Base-by-base conservation (phyloP, 2,329 filamentous ascomycete species). In the Aspergillus intermedius region DNA sequence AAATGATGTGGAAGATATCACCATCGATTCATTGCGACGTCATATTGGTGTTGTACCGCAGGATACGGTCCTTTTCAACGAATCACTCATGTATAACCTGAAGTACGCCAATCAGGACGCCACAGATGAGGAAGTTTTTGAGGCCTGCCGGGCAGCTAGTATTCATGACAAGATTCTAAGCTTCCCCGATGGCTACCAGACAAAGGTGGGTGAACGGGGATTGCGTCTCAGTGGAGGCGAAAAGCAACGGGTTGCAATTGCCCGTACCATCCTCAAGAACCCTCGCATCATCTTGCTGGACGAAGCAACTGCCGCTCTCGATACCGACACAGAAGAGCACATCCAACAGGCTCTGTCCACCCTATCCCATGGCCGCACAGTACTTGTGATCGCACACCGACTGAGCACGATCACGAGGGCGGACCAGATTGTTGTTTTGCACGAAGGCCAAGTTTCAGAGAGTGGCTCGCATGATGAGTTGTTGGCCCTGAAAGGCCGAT, bases 21-120 rank as follows among this genome's bases (percentile, higher is more conserved):
- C 89, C 1, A 96, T 97, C 59, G 88, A 96, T 69, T 95, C 90
- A n/a, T 77, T 98, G 48, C 83, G 93, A 57, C 80, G 81, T 51
- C 86, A 91, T 65, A 96, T 98, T 61, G 93, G 93, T 21, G 91
- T 98, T 40, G 93, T 98, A 5, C 93, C 93, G 1, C 93, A 98
- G 68, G 93, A 98, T 61, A 96, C 91, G 4, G 87, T 95, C 5
- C 76, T 96, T 41, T 96, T 96, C 78, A 95, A 95, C 66, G 91
- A 95, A 67, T 86, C 87, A 1, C 74, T 96, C 54, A 93, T 95
- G 88, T 95, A 95, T 73, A 96, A 96, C 64, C 75, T 96, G 52
- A 86, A 84, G 65, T 95, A 96, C 64, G 90, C 91, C 51, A 91
- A 91, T 55, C 87, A 88, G 40, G 69, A 79, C 23, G 89, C 86